Percentiles rank a stretch among this genome's conserved stretches.
Evolutionary conservation across 1,284 basidiomycete species (phyloP).

Genomic region (Laetiporus sulphureus): DNA sequence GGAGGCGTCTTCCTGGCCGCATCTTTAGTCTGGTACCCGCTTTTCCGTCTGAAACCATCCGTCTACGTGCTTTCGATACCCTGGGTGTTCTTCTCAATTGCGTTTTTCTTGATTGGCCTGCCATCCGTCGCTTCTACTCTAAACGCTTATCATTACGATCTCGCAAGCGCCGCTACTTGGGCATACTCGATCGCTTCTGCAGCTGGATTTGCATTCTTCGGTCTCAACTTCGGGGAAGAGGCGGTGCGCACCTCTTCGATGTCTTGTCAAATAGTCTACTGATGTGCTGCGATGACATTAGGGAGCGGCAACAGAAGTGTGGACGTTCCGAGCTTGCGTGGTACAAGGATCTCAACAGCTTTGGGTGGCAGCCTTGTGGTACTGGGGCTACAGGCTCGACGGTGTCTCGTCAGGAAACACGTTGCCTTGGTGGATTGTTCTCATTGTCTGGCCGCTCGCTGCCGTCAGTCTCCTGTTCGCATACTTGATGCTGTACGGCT

Average conservation of each 20-base stretch:
- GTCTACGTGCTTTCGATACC: conserved; percentile 80
- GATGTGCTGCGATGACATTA: conserved; percentile 24
- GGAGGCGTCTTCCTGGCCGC: conserved; percentile 81
- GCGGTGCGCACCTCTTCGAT: conserved; percentile 45
- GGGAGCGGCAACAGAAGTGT: conserved; percentile 89
- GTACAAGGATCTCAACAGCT: conserved; percentile 92
- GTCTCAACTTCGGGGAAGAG: conserved; percentile 94
- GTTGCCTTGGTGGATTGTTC: conserved; percentile 79
- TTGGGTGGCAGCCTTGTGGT: conserved; percentile 92
- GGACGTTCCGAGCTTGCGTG: conserved; percentile 83
- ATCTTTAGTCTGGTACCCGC: conserved; percentile 83
- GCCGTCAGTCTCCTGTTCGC: conserved; percentile 70
- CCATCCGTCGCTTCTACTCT: conserved; percentile 71
- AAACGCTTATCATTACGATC: conserved; percentile 50
- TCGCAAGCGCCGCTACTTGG: conserved; percentile 82
- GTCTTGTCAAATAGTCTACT: conserved; percentile 11
- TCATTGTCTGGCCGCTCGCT: conserved; percentile 79
- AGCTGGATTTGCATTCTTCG: conserved; percentile 88
- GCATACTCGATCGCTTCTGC: conserved; percentile 84
- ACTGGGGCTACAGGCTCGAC: conserved; percentile 84
- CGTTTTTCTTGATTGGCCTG: conserved; percentile 86
- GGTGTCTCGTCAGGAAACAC: conserved; percentile 38
- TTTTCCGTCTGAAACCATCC: conserved; percentile 85
- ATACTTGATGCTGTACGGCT: conserved; percentile 77
- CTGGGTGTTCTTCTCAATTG: conserved; percentile 85